Conservation (phyloP, 768 basidiomycete species). For the Kockovaella imperatae region DNA sequence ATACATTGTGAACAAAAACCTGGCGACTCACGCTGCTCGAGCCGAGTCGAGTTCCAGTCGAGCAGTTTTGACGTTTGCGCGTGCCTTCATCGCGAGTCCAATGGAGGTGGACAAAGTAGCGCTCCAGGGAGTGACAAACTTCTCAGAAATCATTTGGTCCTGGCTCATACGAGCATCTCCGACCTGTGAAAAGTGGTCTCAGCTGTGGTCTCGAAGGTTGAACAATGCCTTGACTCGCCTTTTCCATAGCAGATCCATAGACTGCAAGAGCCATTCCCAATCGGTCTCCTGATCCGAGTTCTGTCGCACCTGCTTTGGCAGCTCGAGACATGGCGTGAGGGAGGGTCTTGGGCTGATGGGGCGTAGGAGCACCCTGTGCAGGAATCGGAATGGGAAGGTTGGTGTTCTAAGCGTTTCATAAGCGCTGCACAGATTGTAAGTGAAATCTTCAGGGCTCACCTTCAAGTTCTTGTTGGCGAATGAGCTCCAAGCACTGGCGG, state of each 20-base stretch:
- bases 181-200: slow-evolving; percentile 45
- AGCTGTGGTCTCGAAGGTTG: neutral
- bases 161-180: slow-evolving; percentile 71
- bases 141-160: slow-evolving; percentile 59
- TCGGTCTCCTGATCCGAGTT: slow-evolving; percentile 53
- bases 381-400: slow-evolving; percentile 65
- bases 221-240: slow-evolving; percentile 43
- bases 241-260: slow-evolving; percentile 78
- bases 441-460: slow-evolving; percentile 17
- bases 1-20: neutral
- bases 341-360: slow-evolving; percentile 82
- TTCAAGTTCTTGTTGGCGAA: slow-evolving; percentile 47
- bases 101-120: slow-evolving; percentile 75
- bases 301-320: slow-evolving; percentile 54
- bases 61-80: slow-evolving; percentile 47
- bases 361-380: slow-evolving; percentile 52
- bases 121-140: slow-evolving; percentile 49
- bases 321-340: slow-evolving; percentile 88
- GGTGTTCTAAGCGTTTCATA: slow-evolving; percentile 51
- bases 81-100: slow-evolving; percentile 81
- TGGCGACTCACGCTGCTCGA: slow-evolving; percentile 40
- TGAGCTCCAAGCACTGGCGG: slow-evolving; percentile 36
- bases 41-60: slow-evolving; percentile 84
- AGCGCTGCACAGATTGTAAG: neutral
- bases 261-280: slow-evolving; percentile 68